Percentiles rank a stretch among this genome's conserved stretches.
Evolutionary conservation across 345 rosid genomes (phyloP).

Genomic region (Isatis tinctoria): DNA sequence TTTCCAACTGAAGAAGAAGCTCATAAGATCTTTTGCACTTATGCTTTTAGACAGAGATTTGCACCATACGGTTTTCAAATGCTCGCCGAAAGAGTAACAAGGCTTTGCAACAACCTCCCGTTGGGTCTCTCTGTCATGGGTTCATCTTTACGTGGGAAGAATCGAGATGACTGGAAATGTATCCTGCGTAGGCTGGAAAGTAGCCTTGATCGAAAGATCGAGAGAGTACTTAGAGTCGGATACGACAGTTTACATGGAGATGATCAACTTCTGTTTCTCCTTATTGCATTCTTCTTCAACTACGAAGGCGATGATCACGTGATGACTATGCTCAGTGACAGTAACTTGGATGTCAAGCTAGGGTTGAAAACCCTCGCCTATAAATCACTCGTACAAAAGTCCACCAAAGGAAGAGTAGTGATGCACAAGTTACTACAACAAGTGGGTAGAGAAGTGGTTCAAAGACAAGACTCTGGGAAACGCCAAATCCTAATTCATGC

Average conservation of each 20-base stretch:
- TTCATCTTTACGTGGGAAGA: no score
- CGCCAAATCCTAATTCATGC: slow-evolving; percentile 7
- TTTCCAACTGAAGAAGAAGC: neutral
- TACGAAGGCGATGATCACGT: neutral
- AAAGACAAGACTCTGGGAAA: neutral
- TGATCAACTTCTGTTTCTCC: slow-evolving; percentile 20
- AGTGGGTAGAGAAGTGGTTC: slow-evolving; percentile 14
- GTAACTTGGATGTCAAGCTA: no score
- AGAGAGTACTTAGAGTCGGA: slow-evolving; percentile 6
- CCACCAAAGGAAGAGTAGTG: neutral
- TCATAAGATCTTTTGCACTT: neutral
- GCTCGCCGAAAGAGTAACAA: neutral
- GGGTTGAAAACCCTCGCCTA: no score
- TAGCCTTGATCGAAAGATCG: slow-evolving; percentile 2
- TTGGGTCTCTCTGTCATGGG: no score
- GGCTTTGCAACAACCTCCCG: no score
- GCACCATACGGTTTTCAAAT: neutral
- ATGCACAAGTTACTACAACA: slow-evolving; percentile 36
- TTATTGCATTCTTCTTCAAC: slow-evolving; percentile 32
- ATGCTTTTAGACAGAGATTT: neutral
- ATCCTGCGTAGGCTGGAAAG: no score
- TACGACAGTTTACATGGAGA: slow-evolving; percentile 17
- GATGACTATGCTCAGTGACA: neutral
- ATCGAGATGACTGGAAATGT: no score
- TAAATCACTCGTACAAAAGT: slow-evolving; percentile 19